A percentile compares a stretch with the other conserved stretches of the same genome.
These are phyloP conservation scores for Apiotrichum akiyoshidainum DNA, from an alignment of 1,284 basidiomycete genomes.

Conservation along the genomic window DNA sequence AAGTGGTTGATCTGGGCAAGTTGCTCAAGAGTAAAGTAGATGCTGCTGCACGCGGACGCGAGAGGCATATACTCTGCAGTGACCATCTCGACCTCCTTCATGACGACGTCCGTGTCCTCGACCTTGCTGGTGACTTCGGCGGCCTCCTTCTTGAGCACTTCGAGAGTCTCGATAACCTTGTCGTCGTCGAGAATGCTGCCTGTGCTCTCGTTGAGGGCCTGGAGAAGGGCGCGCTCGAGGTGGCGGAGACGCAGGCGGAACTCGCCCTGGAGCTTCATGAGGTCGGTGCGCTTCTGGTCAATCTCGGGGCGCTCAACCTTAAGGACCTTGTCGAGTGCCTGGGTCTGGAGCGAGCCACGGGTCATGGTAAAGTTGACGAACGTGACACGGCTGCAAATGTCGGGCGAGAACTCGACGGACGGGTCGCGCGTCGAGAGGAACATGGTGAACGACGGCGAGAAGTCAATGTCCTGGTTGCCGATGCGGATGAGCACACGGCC, in stretches of 20 bases:
- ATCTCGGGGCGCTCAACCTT: conserved; percentile 96
- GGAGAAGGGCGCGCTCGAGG: conserved; percentile 86
- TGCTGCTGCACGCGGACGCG: conserved; percentile 92
- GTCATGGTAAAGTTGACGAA: conserved; percentile 99
- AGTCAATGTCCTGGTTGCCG: conserved; percentile 99
- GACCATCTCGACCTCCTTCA: conserved; percentile 93
- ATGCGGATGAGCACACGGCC: conserved; percentile 96
- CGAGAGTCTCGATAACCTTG: conserved; percentile 96
- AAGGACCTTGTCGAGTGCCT: conserved; percentile 94
- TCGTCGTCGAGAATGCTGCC: conserved; percentile 99
- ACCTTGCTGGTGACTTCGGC: conserved; percentile 95
- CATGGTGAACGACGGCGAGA: conserved; percentile 98
- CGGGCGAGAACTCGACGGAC: conserved; percentile 94
- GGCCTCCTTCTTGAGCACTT: conserved; percentile 94
- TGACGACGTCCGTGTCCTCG: conserved; percentile 93
- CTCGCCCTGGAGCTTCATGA: conserved; percentile 98
- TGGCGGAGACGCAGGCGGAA: conserved; percentile 90
- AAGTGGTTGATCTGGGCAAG: conserved; percentile 93
- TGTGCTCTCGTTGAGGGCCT: conserved; percentile 93
- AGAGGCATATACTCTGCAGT: conserved; percentile 91
- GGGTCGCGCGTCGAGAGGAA: conserved; percentile 97
- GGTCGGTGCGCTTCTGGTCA: conserved; percentile 92
- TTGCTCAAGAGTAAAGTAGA: conserved; percentile 97
- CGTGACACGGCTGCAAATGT: conserved; percentile 97
- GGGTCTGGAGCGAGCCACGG: conserved; percentile 93